phyloP scores from a whole-genome alignment of 306 rosid species.

The Quercus engelmannii region DNA sequence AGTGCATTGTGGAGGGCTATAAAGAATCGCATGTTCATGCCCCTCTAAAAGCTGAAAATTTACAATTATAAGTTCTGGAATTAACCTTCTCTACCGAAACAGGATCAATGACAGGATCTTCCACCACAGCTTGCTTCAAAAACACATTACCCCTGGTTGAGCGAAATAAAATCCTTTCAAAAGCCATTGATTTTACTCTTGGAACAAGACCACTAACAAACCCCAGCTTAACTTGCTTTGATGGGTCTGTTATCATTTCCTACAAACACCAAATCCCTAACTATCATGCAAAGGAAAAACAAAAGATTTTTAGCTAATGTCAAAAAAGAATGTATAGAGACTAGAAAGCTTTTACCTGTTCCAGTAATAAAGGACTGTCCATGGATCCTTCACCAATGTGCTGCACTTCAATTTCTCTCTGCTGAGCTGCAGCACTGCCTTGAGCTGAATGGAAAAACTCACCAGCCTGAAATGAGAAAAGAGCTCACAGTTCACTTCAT shows the following conservation, averaged over 20 bases:
- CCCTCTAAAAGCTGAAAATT: slow-evolving; percentile 8
- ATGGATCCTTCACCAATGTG: slow-evolving; percentile 50
- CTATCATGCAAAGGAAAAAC: slow-evolving; percentile 15
- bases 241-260: slow-evolving; percentile 52
- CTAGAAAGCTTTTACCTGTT: slow-evolving; percentile 46
- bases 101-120: slow-evolving; percentile 69
- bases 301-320: not conserved
- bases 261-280: slow-evolving; percentile 22
- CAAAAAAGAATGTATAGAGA: not conserved
- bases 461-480: slow-evolving; percentile 56
- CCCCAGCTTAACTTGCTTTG: slow-evolving; percentile 70
- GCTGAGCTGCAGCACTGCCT: slow-evolving; percentile 52
- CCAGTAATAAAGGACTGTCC: slow-evolving; percentile 69
- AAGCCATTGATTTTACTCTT: slow-evolving; percentile 64
- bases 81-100: slow-evolving; percentile 73
- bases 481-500: not conserved
- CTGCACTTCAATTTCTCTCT: slow-evolving; percentile 48
- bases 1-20: not conserved
- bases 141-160: slow-evolving; percentile 84
- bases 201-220: slow-evolving; percentile 73
- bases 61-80: slow-evolving; percentile 17
- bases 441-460: slow-evolving; percentile 67
- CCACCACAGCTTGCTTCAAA: slow-evolving; percentile 62
- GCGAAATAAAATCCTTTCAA: slow-evolving; percentile 74
- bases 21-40: slow-evolving; percentile 1